A percentile compares a stretch with the other conserved stretches of the same genome.
Conservation (phyloP, 768 basidiomycete genomes). For the Xerocomellus intermedius region DNA sequence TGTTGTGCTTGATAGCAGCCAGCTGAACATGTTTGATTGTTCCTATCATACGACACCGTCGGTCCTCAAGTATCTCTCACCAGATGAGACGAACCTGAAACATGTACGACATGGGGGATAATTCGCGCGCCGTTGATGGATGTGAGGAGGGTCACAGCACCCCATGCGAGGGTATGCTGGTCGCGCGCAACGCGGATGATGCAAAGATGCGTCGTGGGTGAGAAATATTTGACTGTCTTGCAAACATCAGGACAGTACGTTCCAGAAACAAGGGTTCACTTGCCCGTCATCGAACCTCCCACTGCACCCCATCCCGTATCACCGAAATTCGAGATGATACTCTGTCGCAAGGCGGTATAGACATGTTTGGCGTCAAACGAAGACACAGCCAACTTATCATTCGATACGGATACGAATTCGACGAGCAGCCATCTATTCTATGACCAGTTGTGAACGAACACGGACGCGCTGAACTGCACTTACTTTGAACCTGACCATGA, state of each 20-base stretch:
- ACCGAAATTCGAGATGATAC: constrained; percentile 71
- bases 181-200: constrained; percentile 86
- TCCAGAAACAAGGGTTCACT: constrained; percentile 15
- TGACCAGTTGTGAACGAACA: not conserved
- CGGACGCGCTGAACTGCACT: not conserved
- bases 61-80: not conserved
- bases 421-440: constrained; percentile 90
- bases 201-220: constrained; percentile 76
- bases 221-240: constrained; percentile 79
- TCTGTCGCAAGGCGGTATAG: constrained; percentile 67
- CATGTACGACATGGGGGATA: constrained; percentile 76
- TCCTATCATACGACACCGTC: constrained; percentile 42
- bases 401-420: constrained; percentile 63
- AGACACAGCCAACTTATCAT: constrained; percentile 10
- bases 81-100: constrained; percentile 60
- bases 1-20: constrained; percentile 72
- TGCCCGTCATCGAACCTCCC: constrained; percentile 67
- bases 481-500: constrained; percentile 74
- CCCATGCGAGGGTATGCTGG: constrained; percentile 79
- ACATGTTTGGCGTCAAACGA: constrained; percentile 62
- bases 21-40: constrained; percentile 85
- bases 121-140: constrained; percentile 55
- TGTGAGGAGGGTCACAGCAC: constrained; percentile 68
- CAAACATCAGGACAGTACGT: not conserved
- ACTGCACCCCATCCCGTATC: constrained; percentile 86